Conservation (phyloP, 306 rosid genomes). For the Alnus glutinosa region DNA sequence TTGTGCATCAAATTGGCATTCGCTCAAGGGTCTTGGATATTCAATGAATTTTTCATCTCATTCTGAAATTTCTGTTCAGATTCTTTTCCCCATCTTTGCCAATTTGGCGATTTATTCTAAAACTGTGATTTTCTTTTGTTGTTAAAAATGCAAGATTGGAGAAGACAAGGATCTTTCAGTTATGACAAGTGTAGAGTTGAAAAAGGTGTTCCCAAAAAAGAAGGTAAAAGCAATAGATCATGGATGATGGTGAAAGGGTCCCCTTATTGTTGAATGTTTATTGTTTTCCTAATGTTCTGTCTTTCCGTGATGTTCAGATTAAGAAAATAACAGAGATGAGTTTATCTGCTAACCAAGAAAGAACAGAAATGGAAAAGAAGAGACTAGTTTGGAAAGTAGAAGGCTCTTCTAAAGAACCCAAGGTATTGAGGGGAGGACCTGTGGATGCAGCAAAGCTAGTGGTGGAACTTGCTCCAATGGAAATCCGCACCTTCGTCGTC, state of each 20-base stretch:
- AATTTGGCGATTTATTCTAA: constrained; percentile 1
- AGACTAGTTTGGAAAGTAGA: constrained; percentile 82
- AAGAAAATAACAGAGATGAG: constrained; percentile 53
- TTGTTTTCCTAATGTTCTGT: neutral
- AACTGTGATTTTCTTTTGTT: constrained; percentile 25
- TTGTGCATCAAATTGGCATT: no score
- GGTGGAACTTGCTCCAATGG: constrained; percentile 92
- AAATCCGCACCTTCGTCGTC: constrained; percentile 75
- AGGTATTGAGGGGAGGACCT: constrained; percentile 68
- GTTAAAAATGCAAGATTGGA: constrained; percentile 48
- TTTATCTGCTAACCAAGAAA: constrained; percentile 81
- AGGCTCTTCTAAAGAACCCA: constrained; percentile 38
- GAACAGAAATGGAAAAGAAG: constrained; percentile 80
- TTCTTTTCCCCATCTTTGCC: no score
- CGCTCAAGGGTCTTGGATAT: no score
- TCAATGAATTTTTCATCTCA: no score
- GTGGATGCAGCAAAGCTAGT: constrained; percentile 59
- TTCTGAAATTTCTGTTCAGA: no score
- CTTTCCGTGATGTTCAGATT: constrained; percentile 43
- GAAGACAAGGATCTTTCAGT: constrained; percentile 81
- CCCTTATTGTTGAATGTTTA: neutral
- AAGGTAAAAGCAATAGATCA: constrained; percentile 46
- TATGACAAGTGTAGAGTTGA: constrained; percentile 62
- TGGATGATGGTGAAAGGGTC: neutral
- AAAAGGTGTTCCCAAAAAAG: constrained; percentile 63